Evolutionary conservation across 2,329 filamentous ascomycete genomes (phyloP).

Genomic region (Pseudogymnoascus sp.): DNA sequence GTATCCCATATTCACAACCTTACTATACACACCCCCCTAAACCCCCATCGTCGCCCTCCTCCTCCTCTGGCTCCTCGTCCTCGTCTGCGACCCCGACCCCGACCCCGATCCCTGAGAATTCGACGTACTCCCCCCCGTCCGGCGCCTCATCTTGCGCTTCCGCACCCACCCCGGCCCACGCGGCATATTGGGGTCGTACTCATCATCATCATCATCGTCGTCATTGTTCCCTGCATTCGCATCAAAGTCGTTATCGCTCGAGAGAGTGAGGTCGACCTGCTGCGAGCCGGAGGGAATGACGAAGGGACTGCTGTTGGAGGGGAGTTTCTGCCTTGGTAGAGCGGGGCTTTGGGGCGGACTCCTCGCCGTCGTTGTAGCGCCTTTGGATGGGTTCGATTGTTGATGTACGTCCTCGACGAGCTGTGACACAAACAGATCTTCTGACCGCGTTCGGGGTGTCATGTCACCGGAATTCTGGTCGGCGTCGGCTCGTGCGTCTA

Average conservation of each 20-base stretch:
- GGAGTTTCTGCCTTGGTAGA: not conserved
- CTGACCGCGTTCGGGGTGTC: conserved; percentile 16
- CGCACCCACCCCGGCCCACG: conserved; percentile 11
- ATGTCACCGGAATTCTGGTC: conserved; percentile 21
- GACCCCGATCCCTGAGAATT: not conserved
- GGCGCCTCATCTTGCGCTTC: conserved; percentile 22
- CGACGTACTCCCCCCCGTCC: conserved; percentile 23
- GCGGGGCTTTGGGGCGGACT: not conserved
- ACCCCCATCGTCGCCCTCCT: conserved; percentile 24
- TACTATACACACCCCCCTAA: conserved; percentile 32
- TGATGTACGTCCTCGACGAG: not conserved
- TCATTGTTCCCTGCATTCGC: conserved; percentile 14
- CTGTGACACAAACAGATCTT: not conserved
- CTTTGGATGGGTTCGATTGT: not conserved
- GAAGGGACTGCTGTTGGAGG: conserved; percentile 22
- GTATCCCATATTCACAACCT: not conserved
- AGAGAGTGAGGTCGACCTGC: conserved; percentile 33
- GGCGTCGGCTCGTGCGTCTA: conserved; percentile 15
- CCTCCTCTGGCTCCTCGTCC: conserved; percentile 19
- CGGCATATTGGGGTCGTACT: not conserved
- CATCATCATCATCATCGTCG: conserved; percentile 26
- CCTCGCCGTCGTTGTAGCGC: not conserved
- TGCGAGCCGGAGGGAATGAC: conserved; percentile 34
- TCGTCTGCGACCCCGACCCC: conserved; percentile 28
- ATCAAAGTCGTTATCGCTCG: conserved; percentile 22